phyloP scores from a whole-genome alignment of 1,284 basidiomycete genomes.

The Sporisorium scitamineum region DNA sequence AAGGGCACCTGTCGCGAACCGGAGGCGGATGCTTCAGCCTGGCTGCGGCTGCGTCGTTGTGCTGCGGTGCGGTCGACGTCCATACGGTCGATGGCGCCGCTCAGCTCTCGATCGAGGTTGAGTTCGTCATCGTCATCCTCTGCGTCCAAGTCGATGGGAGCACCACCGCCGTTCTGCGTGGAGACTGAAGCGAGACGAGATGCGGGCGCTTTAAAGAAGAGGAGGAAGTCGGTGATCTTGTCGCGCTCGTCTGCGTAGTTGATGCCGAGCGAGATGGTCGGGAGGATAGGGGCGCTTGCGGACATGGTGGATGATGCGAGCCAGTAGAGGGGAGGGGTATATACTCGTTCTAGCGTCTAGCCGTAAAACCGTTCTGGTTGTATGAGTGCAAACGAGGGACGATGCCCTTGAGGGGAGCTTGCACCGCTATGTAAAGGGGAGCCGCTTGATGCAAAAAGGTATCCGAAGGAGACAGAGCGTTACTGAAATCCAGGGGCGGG shows the following conservation, averaged over 20 bases:
- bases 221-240: slow-evolving; percentile 65
- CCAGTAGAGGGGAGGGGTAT: slow-evolving; percentile 1
- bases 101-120: slow-evolving; percentile 32
- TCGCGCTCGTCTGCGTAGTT: slow-evolving; percentile 72
- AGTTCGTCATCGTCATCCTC: slow-evolving; percentile 33
- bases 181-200: slow-evolving; percentile 37
- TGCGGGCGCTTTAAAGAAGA: slow-evolving; percentile 59
- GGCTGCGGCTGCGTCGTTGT: slow-evolving; percentile 4
- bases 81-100: slow-evolving; percentile 38
- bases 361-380: not conserved
- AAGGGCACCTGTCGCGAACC: slow-evolving; percentile 72
- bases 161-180: slow-evolving; percentile 8
- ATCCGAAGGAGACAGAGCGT: not conserved
- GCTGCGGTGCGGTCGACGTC: slow-evolving; percentile 28
- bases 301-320: slow-evolving; percentile 19
- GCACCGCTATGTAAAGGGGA: not conserved
- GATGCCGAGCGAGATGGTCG: slow-evolving; percentile 73
- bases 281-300: slow-evolving; percentile 68
- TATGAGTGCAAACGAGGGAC: slow-evolving; percentile 1
- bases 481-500: not conserved
- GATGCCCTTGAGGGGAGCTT: not conserved
- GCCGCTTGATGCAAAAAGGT: not conserved
- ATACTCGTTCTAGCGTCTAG: not conserved
- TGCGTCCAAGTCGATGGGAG: slow-evolving; percentile 24
- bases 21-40: slow-evolving; percentile 16